Evolutionary conservation across 176 grass and related monocot genomes (phyloP).

Genomic region (Panicum miliaceum): DNA sequence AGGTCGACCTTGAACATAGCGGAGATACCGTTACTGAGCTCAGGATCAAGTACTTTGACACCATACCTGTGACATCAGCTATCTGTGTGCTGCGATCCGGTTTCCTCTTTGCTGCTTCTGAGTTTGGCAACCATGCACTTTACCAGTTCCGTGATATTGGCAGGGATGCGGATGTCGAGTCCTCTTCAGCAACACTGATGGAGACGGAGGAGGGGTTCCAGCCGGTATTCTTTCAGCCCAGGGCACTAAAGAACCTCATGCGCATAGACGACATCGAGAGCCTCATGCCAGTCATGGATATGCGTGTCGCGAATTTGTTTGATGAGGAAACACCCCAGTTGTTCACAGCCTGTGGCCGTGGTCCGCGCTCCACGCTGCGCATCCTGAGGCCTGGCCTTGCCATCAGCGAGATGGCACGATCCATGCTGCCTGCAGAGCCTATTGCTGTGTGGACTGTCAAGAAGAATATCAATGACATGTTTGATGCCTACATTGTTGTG

Average conservation of each 20-base stretch:
- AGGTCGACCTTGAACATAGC: slow-evolving; percentile 75
- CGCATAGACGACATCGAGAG: slow-evolving; percentile 26
- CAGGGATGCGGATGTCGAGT: slow-evolving; percentile 85
- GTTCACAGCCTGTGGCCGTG: slow-evolving; percentile 83
- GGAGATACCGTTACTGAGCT: slow-evolving; percentile 77
- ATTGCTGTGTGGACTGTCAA: slow-evolving; percentile 99
- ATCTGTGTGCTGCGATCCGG: slow-evolving; percentile 76
- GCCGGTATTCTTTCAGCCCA: slow-evolving; percentile 91
- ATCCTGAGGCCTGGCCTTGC: slow-evolving; percentile 94
- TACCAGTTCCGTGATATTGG: slow-evolving; percentile 97
- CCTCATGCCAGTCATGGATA: slow-evolving; percentile 97
- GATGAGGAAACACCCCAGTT: slow-evolving; percentile 98
- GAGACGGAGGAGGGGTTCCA: slow-evolving; percentile 98
- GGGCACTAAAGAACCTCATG: slow-evolving; percentile 78
- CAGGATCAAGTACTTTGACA: slow-evolving; percentile 99
- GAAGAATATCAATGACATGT: slow-evolving; percentile 94
- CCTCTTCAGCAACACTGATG: slow-evolving; percentile 88
- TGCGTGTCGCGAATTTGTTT: slow-evolving; percentile 87
- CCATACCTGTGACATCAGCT: slow-evolving; percentile 82
- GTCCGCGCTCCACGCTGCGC: slow-evolving; percentile 76
- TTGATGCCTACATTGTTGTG: slow-evolving; percentile 96
- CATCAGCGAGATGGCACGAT: slow-evolving; percentile 95
- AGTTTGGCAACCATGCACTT: slow-evolving; percentile 87
- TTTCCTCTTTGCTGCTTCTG: slow-evolving; percentile 87
- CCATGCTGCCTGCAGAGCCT: slow-evolving; percentile 82